Evolutionary conservation across 2,329 filamentous ascomycete species (phyloP).

Genomic region (Trichophyton simii): DNA sequence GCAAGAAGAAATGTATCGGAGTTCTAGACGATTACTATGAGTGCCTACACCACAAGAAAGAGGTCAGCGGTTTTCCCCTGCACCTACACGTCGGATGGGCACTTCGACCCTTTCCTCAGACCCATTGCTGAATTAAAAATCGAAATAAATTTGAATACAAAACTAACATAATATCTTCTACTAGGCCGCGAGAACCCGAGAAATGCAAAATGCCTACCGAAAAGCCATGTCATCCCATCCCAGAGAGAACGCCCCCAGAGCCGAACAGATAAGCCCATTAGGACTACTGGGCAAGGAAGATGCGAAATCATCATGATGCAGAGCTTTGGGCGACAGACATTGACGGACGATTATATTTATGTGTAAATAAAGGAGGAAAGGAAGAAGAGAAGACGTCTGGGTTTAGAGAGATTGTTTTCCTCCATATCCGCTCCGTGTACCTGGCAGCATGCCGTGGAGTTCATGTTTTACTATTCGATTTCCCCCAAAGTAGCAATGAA

Average conservation of each 20-base stretch:
- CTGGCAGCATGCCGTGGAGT: background rate
- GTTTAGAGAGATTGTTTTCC: background rate
- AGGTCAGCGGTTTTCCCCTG: constrained; percentile 45
- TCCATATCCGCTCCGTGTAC: background rate
- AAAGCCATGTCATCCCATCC: constrained; percentile 63
- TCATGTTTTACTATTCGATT: background rate
- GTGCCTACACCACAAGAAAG: constrained; percentile 97
- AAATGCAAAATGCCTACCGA: constrained; percentile 73
- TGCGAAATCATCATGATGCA: constrained; percentile 44
- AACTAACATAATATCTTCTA: background rate
- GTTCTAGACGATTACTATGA: constrained; percentile 95
- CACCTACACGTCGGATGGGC: background rate
- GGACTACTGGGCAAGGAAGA: constrained; percentile 76
- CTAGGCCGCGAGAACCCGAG: constrained; percentile 63
- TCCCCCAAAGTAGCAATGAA: background rate
- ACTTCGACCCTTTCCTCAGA: background rate
- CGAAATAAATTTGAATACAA: constrained; percentile 1
- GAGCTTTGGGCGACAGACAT: background rate
- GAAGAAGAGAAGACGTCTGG: background rate
- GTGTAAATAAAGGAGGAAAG: background rate
- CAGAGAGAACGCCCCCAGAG: constrained; percentile 67
- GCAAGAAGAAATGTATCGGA: constrained; percentile 76
- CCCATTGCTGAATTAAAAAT: background rate
- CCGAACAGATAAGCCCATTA: constrained; percentile 75
- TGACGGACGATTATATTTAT: background rate